Conservation (phyloP, 768 basidiomycete species). For the Calocera viscosa region DNA sequence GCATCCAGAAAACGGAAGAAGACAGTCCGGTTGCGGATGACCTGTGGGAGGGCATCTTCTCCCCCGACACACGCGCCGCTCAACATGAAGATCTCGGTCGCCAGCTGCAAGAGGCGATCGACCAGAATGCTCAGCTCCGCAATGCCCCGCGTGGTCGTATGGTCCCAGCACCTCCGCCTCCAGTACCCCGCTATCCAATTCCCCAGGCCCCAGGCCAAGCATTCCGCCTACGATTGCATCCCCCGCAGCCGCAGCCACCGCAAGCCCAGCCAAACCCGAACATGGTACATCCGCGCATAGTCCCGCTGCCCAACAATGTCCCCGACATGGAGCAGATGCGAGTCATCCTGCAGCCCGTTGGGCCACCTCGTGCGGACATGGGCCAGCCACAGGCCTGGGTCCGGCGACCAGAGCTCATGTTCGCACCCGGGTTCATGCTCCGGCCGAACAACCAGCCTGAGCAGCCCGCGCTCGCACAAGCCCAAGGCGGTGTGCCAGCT, state of each 20-base stretch:
- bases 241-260: neutral
- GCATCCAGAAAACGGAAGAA: neutral
- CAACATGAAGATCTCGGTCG: neutral
- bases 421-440: too few relatives aligned
- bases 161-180: neutral
- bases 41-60: neutral
- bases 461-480: too few relatives aligned
- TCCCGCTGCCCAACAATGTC: too few relatives aligned
- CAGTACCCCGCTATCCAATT: neutral
- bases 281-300: neutral
- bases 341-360: too few relatives aligned
- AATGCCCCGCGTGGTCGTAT: neutral
- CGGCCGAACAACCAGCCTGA: too few relatives aligned
- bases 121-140: neutral
- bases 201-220: neutral
- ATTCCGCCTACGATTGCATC: neutral
- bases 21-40: neutral
- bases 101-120: neutral
- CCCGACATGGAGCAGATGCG: too few relatives aligned
- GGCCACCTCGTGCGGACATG: too few relatives aligned
- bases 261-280: neutral
- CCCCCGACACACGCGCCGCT: neutral
- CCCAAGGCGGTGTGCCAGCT: too few relatives aligned
- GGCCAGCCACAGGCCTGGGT: too few relatives aligned
- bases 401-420: too few relatives aligned